Conservation (phyloP, 2,329 filamentous ascomycete species). For the Penicillium glabrum region DNA sequence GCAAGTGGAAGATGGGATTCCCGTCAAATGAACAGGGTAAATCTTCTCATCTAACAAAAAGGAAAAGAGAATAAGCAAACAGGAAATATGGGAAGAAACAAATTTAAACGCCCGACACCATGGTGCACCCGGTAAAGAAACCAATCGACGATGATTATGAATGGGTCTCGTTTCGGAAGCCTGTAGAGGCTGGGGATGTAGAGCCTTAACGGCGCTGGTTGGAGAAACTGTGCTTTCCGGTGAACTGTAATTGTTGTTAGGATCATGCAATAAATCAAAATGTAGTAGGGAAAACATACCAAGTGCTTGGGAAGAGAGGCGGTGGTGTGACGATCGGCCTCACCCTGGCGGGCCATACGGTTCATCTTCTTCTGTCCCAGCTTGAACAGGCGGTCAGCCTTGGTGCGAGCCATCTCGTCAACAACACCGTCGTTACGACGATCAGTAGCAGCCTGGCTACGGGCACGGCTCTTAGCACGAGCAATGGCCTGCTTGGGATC, state of each 20-base stretch:
- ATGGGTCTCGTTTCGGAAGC: conserved; percentile 29
- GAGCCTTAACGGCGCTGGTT: conserved; percentile 53
- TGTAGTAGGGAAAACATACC: conserved; percentile 56
- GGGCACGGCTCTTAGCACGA: conserved; percentile 71
- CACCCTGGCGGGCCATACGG: conserved; percentile 93
- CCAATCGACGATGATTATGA: conserved; percentile 31
- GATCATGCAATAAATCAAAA: not conserved
- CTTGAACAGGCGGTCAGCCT: conserved; percentile 85
- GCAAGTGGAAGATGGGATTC: conserved; percentile 15
- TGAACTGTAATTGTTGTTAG: conserved; percentile 57
- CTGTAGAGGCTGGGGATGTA: conserved; percentile 8
- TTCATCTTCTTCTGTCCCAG: conserved; percentile 98
- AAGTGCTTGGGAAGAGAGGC: conserved; percentile 85
- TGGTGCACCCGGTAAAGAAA: conserved; percentile 31
- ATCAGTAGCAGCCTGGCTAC: conserved; percentile 52
- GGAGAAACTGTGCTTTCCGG: conserved; percentile 91
- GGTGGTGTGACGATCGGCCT: conserved; percentile 87
- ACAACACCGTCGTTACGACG: conserved; percentile 57
- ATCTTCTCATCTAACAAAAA: conserved; percentile 7
- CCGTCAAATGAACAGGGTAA: conserved; percentile 15
- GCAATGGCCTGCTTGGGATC: conserved; percentile 52
- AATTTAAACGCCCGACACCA: conserved; percentile 27
- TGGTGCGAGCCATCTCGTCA: conserved; percentile 64
- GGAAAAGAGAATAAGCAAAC: conserved; percentile 4
- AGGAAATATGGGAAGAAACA: conserved; percentile 8